Conservation (phyloP, 2,329 filamentous ascomycete genomes). For the Epichloe sibirici region DNA sequence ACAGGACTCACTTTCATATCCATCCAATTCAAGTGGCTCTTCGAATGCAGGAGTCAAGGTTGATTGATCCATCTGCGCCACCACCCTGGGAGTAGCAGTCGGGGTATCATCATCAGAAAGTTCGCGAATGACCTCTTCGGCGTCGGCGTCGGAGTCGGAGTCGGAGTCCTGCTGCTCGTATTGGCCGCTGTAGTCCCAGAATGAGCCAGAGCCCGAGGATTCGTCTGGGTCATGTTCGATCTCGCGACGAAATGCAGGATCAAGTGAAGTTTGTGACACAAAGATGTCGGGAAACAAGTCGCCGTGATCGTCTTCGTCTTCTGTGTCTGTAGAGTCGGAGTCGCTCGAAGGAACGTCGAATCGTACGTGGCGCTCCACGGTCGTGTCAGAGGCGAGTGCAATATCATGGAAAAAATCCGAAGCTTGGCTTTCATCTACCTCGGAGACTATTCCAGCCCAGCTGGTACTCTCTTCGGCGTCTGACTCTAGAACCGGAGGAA, state of each 20-base stretch:
- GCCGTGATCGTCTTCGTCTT: conserved; percentile 48
- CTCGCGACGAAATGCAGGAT: conserved; percentile 59
- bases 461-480: conserved; percentile 33
- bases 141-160: conserved; percentile 30
- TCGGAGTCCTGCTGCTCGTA: conserved; percentile 20
- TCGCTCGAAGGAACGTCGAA: conserved; percentile 60
- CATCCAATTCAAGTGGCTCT: conserved; percentile 34
- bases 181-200: conserved; percentile 49
- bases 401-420: conserved; percentile 31
- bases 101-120: conserved; percentile 30
- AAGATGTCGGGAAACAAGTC: conserved; percentile 70
- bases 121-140: conserved; percentile 26
- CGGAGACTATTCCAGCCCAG: conserved; percentile 45
- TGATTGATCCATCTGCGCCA: conserved; percentile 16
- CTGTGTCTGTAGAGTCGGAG: conserved; percentile 51
- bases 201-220: conserved; percentile 44
- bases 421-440: conserved; percentile 29
- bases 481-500: conserved; percentile 22
- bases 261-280: conserved; percentile 59
- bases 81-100: conserved; percentile 28
- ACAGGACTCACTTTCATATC: conserved; percentile 46
- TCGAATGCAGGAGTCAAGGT: conserved; percentile 19
- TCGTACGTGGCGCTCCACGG: conserved; percentile 53
- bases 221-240: conserved; percentile 57
- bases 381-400: conserved; percentile 28